These are phyloP conservation scores for Scheffersomyces illinoinensis DNA, from an alignment of 1,139 yeast genomes.

Conservation along the genomic window DNA sequence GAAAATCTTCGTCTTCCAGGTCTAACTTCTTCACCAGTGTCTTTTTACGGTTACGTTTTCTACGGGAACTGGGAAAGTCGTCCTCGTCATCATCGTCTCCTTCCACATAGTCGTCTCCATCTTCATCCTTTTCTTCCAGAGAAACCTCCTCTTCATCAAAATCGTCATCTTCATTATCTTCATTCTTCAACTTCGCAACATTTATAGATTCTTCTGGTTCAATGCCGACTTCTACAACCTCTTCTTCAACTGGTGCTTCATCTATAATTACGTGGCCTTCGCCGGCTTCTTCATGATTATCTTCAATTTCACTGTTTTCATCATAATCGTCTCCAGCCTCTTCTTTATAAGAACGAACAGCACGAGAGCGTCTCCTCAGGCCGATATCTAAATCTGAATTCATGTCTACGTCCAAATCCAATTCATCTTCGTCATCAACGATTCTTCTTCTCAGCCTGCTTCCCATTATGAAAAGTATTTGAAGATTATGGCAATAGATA, in stretches of 20 bases:
- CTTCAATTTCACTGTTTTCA: constrained; percentile 16
- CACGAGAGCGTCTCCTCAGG: not conserved
- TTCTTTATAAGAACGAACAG: constrained; percentile 9
- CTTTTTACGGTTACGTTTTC: not conserved
- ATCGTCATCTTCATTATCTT: constrained; percentile 29
- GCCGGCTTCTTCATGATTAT: constrained; percentile 6
- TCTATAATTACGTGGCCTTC: constrained; percentile 7
- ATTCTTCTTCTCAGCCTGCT: constrained; percentile 16
- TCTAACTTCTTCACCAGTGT: constrained; percentile 4
- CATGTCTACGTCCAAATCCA: constrained; percentile 14
- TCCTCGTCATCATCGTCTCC: constrained; percentile 15
- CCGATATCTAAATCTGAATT: constrained; percentile 16
- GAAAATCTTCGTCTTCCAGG: constrained; percentile 15
- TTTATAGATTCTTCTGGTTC: constrained; percentile 1
- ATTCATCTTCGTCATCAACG: constrained; percentile 20
- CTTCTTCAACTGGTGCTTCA: constrained; percentile 7
- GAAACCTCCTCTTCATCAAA: constrained; percentile 26
- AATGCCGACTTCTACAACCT: constrained; percentile 3
- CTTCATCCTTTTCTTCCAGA: constrained; percentile 3
- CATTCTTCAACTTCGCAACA: constrained; percentile 13
- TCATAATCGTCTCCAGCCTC: constrained; percentile 16
- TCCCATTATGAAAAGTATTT: constrained; percentile 5
- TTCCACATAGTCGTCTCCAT: constrained; percentile 10
- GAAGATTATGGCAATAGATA: not conserved
- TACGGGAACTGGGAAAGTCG: constrained; percentile 8